phyloP scores from a whole-genome alignment of 2,329 filamentous ascomycete species.

The Hypoxylon sp. region DNA sequence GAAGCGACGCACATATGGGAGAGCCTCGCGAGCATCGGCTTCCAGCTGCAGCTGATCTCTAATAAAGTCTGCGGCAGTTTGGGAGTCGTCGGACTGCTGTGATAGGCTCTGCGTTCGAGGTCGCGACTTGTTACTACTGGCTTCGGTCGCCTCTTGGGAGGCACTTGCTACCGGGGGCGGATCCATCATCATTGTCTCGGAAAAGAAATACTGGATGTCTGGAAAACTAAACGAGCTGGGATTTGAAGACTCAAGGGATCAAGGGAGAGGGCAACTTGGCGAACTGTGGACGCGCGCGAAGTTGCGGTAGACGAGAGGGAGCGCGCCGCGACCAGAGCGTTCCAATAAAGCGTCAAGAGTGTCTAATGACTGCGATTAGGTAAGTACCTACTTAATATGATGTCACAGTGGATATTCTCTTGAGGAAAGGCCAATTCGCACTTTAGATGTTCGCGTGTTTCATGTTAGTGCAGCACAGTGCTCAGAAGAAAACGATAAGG shows the following conservation, averaged over 20 bases:
- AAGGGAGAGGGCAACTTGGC: neutral
- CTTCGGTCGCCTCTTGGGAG: constrained; percentile 45
- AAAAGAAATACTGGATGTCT: neutral
- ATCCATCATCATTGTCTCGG: constrained; percentile 52
- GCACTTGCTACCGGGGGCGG: constrained; percentile 50
- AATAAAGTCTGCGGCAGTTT: constrained; percentile 85
- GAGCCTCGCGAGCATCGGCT: constrained; percentile 91
- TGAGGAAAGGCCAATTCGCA: constrained; percentile 4
- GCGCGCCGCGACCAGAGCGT: constrained; percentile 23
- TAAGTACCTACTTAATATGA: constrained; percentile 32
- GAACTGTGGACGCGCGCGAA: constrained; percentile 3
- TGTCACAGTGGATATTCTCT: constrained; percentile 31
- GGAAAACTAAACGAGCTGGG: neutral
- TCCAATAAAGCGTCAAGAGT: constrained; percentile 7
- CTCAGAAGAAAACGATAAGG: neutral
- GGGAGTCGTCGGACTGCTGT: constrained; percentile 69
- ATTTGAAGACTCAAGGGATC: constrained; percentile 7
- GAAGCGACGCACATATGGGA: constrained; percentile 81
- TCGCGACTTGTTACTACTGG: constrained; percentile 37
- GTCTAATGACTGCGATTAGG: constrained; percentile 1
- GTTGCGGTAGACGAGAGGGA: constrained; percentile 10
- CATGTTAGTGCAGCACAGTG: neutral
- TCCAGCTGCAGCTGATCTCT: constrained; percentile 90
- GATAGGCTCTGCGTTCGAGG: constrained; percentile 70
- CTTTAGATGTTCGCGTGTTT: constrained; percentile 1